These are phyloP conservation scores for Pachyrhizus erosus DNA, from an alignment of 306 rosid genomes.

Conservation along the genomic window DNA sequence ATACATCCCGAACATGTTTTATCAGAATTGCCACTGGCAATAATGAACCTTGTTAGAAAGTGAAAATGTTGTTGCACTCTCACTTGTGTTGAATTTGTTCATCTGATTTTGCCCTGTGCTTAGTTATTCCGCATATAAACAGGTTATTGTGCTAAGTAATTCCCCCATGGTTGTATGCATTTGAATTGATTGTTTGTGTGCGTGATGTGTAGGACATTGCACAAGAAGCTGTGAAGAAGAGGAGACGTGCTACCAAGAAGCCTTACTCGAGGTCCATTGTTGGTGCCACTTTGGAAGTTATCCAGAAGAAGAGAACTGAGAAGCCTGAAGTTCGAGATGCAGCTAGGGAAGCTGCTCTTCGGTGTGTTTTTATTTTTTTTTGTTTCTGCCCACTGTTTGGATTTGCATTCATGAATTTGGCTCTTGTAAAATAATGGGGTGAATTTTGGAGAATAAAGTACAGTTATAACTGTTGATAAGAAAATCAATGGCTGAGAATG, in stretches of 20 bases:
- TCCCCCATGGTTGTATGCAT: neutral
- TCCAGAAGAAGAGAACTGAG: conserved; percentile 42
- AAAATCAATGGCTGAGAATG: no score
- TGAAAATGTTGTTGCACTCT: neutral
- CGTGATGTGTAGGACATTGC: conserved; percentile 61
- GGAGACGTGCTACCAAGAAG: conserved; percentile 39
- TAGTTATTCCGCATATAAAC: neutral
- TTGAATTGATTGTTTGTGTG: neutral
- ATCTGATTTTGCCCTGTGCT: neutral
- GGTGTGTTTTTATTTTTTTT: conserved; percentile 19
- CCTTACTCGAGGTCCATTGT: conserved; percentile 48
- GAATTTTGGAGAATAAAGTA: no score
- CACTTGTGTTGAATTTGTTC: no score
- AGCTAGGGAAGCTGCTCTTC: conserved; percentile 46
- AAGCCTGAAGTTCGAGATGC: conserved; percentile 47
- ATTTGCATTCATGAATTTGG: conserved; percentile 38
- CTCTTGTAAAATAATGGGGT: no score
- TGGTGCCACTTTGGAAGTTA: conserved; percentile 47
- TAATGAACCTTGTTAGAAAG: no score
- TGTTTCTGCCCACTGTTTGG: neutral
- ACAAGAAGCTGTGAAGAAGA: conserved; percentile 48
- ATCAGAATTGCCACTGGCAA: no score
- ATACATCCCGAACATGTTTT: no score
- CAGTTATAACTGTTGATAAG: no score
- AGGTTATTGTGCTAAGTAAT: neutral